Conservation (phyloP, 345 rosid genomes). For the Eucalyptus pauciflora region DNA sequence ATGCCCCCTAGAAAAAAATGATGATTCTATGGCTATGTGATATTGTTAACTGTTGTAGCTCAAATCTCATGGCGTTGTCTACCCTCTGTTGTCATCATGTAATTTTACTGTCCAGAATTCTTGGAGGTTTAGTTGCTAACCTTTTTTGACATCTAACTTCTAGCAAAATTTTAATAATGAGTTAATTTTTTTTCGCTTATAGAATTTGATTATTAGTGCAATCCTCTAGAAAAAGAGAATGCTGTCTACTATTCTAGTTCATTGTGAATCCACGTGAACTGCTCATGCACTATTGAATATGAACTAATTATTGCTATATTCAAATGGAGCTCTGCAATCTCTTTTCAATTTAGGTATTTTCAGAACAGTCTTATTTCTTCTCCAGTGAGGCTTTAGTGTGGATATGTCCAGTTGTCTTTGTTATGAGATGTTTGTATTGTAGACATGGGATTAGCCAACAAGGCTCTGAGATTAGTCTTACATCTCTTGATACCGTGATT, state of each 20-base stretch:
- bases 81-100: neutral
- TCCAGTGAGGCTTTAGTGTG: neutral
- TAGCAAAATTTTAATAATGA: neutral
- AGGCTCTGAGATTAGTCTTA: neutral
- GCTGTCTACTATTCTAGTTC: neutral
- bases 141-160: neutral
- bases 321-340: neutral
- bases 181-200: neutral
- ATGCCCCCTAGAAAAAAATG: neutral
- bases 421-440: neutral
- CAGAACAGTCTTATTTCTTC: neutral
- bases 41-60: neutral
- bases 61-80: neutral
- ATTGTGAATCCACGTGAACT: neutral
- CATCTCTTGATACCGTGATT: neutral
- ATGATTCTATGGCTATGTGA: neutral
- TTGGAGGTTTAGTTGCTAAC: neutral
- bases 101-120: neutral
- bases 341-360: neutral
- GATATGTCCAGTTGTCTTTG: neutral
- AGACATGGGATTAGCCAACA: neutral
- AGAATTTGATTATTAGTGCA: neutral
- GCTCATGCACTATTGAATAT: neutral
- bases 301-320: neutral
- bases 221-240: neutral